Conservation (phyloP, 805 yeast genomes). For the Isabelozyma rhagii region DNA sequence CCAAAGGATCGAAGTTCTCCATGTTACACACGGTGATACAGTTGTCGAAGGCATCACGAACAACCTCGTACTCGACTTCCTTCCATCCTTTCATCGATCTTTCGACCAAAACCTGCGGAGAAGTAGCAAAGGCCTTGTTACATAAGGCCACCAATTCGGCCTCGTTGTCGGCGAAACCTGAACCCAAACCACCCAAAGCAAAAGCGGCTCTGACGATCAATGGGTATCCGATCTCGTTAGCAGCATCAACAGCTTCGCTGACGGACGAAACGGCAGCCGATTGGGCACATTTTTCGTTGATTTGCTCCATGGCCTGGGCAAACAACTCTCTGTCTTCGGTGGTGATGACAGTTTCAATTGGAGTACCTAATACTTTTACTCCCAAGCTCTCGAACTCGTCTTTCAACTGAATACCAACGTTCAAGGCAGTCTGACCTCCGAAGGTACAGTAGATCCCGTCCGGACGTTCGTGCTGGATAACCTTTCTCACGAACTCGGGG, state of each 20-base stretch:
- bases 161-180: slow-evolving; percentile 93
- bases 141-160: slow-evolving; percentile 79
- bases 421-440: slow-evolving; percentile 98
- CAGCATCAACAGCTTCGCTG: slow-evolving; percentile 83
- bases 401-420: slow-evolving; percentile 92
- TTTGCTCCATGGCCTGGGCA: slow-evolving; percentile 92
- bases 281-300: slow-evolving; percentile 91
- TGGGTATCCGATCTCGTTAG: slow-evolving; percentile 85
- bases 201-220: slow-evolving; percentile 96
- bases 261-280: slow-evolving; percentile 81
- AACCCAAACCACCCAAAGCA: slow-evolving; percentile 97
- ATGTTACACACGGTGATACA: slow-evolving; percentile 98
- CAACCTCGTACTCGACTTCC: slow-evolving; percentile 98
- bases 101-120: slow-evolving; percentile 95
- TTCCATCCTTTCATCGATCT: slow-evolving; percentile 99
- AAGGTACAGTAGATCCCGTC: slow-evolving; percentile 96
- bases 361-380: slow-evolving; percentile 95
- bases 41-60: slow-evolving; percentile 94
- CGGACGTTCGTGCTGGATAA: slow-evolving; percentile 90
- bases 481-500: slow-evolving; percentile 93
- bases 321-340: slow-evolving; percentile 98
- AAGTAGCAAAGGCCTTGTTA: slow-evolving; percentile 87
- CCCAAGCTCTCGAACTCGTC: slow-evolving; percentile 92
- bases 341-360: slow-evolving; percentile 91
- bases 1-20: slow-evolving; percentile 98